A percentile compares a stretch with the other conserved stretches of the same genome.
phyloP scores from a whole-genome alignment of 257 asterid genomes.

The Solanum verrucosum region DNA sequence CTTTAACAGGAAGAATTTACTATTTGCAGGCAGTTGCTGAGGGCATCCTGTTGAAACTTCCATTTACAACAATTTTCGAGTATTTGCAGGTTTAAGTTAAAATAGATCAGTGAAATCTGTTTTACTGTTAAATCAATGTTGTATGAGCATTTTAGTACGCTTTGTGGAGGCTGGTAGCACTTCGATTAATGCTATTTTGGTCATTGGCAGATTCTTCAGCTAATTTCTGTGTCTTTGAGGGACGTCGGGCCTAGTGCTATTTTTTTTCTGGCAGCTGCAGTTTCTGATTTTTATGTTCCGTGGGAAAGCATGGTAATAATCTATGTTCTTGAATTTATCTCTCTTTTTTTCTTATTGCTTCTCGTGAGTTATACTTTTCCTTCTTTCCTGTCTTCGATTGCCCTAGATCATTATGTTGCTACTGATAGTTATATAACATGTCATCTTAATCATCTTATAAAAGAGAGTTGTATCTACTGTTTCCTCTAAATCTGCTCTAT shows the following conservation, averaged over 20 bases:
- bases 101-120: not conserved
- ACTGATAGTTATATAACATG: not conserved
- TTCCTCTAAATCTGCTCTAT: not conserved
- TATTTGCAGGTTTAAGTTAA: slow-evolving; percentile 64
- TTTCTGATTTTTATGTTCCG: slow-evolving; percentile 92
- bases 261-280: slow-evolving; percentile 94
- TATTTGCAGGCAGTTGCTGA: slow-evolving; percentile 52
- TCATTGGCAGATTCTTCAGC: slow-evolving; percentile 51
- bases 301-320: slow-evolving; percentile 83
- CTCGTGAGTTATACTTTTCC: not conserved
- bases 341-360: not conserved
- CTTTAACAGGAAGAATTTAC: not conserved
- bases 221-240: slow-evolving; percentile 49
- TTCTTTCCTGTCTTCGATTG: not conserved
- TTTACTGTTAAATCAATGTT: not conserved
- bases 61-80: slow-evolving; percentile 85
- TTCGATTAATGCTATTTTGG: not conserved
- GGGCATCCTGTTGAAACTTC: slow-evolving; percentile 74
- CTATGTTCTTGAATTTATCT: not conserved
- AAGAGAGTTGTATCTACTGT: not conserved
- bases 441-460: not conserved
- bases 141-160: not conserved
- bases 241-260: slow-evolving; percentile 51
- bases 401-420: not conserved
- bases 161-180: not conserved